Percentiles rank a stretch among this genome's conserved stretches.
Evolutionary conservation across 192 early-diverging fungal species (phyloP).

Genomic region (Coemansia sp.): DNA sequence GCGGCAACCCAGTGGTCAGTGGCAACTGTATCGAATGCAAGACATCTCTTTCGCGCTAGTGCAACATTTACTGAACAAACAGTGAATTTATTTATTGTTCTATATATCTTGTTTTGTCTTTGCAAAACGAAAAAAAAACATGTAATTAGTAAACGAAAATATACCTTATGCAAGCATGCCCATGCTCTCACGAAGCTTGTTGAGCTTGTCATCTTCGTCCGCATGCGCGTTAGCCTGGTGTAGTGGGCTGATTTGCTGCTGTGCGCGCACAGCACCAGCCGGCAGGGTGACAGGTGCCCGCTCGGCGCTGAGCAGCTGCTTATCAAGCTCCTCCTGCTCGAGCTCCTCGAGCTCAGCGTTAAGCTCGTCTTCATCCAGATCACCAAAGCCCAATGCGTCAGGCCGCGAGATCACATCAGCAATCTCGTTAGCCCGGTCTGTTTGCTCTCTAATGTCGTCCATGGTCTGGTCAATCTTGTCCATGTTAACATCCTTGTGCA

Average conservation of each 20-base stretch:
- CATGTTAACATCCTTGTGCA: conserved; percentile 81
- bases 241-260: not conserved
- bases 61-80: not conserved
- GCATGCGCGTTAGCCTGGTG: not conserved
- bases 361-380: conserved; percentile 92
- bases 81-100: conserved; percentile 1
- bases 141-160: not conserved
- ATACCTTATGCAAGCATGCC: conserved; percentile 27
- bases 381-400: conserved; percentile 74
- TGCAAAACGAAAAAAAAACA: not conserved
- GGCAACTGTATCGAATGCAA: conserved; percentile 38
- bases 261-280: not conserved
- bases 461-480: conserved; percentile 93
- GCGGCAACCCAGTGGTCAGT: conserved; percentile 15
- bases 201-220: conserved; percentile 14
- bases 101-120: not conserved
- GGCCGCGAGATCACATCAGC: conserved; percentile 90
- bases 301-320: conserved; percentile 73
- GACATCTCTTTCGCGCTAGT: conserved; percentile 1
- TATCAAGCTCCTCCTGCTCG: conserved; percentile 91
- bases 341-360: conserved; percentile 84
- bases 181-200: conserved; percentile 47
- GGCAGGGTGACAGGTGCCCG: conserved; percentile 60
- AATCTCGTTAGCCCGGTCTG: conserved; percentile 94
- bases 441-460: conserved; percentile 97